Base-by-base conservation (phyloP, 108 stramenopile genomes). In the Parietichytrium sp. region DNA sequence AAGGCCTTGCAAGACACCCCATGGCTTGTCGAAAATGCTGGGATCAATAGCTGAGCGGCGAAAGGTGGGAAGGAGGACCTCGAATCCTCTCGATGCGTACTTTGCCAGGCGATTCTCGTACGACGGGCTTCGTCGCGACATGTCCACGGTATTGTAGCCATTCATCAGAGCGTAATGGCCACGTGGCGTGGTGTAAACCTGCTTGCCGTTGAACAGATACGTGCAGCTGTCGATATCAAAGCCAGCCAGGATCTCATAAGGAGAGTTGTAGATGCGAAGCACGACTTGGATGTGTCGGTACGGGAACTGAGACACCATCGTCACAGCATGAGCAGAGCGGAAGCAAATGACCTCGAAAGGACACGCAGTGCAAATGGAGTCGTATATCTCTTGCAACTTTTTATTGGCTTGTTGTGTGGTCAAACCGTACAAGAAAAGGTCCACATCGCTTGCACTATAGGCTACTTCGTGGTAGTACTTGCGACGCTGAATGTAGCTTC, bases 81-180 rank as follows among this genome's bases (percentile, higher is more conserved):
- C 72, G 45, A 79, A 88, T 30, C 88, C 88, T 26, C 88, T 83
- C 80, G 52, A 38, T 8, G 84, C 87, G 52, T 88, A 88, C 85
- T 88, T 88, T 26, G 84, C 85, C 29, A 88, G 87, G 1, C 88
- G 82, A 83, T 77, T 87, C 54, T 88, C 88, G 85, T 88, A 88
- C 25, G 87, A 86, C 6, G 87, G 87, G 27, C 82, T 83, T 31
- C 87, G 87, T 12, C 87, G 80, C 29, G 84, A 53, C 51, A 86
- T 15, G 49, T 88, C 88, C 26, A 87, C 86, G 30, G 84, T 80
- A 54, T 88, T 88, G 83, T 80, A 53, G 4, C 83, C 78, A 25
- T 54, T 83, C 85, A 81, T 86, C 47, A 88, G 81, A 16, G 88
- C 84, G 23, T 80, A 48, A 20, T 84, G 85, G 6, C 85, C 85